Base-by-base conservation (phyloP, 2,329 filamentous ascomycete species). In the Pseudovirgaria hyperparasitica region DNA sequence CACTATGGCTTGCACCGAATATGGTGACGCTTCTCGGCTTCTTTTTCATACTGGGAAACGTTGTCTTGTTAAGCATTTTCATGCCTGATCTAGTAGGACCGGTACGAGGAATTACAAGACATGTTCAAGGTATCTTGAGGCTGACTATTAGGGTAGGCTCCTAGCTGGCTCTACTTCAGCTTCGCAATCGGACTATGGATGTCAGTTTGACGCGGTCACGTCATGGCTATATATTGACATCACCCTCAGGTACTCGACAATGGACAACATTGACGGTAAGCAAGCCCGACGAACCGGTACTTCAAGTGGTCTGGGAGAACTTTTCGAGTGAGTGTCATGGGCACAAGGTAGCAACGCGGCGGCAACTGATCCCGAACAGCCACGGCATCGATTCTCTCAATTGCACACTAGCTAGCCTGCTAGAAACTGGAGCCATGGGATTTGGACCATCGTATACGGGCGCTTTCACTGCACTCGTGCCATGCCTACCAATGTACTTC, bases 261-360 rank as follows among this genome's bases (percentile, higher is more conserved):
- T 98, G 78, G 90, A 98, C 63, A 98, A 98, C 54, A 79, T 96
- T 38, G 90, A 98, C 55, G 90, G 90, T 42, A 98, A 98, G 60
- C 90, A 98, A 62, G 90, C 90, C 31, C 72, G 90, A 38, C 71
- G 90, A 45, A 98, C 90, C 4, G 86, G 87, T 28, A 94, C 87
- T 4, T 96, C 87, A 16, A 94, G 85, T 51, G 84, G 84, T 1
- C 67, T 98, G 15, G 90, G 90, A 41, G 90, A 98, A 58, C 73
- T 98, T 9, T 98, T 98, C 58, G 90, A 98, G 68, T 72, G 58
- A 41, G 65, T 57, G 42, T 10, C 16, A 22, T 30, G 29, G 36
- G 47, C 53, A 32, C 52, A 23, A 15, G 13, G n/a, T n/a, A n/a
- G n/a, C n/a, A n/a, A n/a, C n/a, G n/a, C n/a, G n/a, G n/a, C n/a